Conservation (phyloP, 139 green algal species). For the Edaphochlamys debaryana region DNA sequence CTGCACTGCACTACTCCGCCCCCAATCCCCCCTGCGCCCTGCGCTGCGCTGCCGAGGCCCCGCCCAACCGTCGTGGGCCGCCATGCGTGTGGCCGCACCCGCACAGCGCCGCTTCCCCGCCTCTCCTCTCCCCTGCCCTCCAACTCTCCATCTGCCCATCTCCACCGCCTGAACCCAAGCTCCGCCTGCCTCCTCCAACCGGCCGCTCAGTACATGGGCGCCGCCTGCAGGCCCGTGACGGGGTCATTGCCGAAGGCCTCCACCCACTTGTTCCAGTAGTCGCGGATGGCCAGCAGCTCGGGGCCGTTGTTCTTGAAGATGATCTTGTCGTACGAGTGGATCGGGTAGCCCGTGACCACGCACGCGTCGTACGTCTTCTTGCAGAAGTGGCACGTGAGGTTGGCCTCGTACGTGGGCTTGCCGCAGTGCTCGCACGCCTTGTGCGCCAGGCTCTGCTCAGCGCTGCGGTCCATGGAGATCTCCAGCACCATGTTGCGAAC, state of each 20-base stretch:
- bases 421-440: slow-evolving; percentile 73
- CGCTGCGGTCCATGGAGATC: slow-evolving; percentile 74
- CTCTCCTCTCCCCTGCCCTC: no score
- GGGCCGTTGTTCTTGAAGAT: slow-evolving; percentile 49
- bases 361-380: slow-evolving; percentile 65
- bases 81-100: no score
- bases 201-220: slow-evolving; percentile 56
- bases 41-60: no score
- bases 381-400: slow-evolving; percentile 76
- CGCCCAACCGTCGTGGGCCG: no score
- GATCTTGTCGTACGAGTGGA: slow-evolving; percentile 57
- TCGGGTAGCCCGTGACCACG: slow-evolving; percentile 73
- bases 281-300: slow-evolving; percentile 59
- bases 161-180: no score
- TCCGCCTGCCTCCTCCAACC: no score
- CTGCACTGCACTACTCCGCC: no score
- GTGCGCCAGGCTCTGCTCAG: slow-evolving; percentile 67
- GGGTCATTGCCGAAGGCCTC: slow-evolving; percentile 62
- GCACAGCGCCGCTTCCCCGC: no score
- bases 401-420: slow-evolving; percentile 70
- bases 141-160: no score
- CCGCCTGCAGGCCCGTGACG: slow-evolving; percentile 58
- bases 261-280: slow-evolving; percentile 77
- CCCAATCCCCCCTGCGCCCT: no score
- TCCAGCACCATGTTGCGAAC: slow-evolving; percentile 78